Conservation (phyloP, 1,284 basidiomycete genomes). For the Apiotrichum siamense region DNA sequence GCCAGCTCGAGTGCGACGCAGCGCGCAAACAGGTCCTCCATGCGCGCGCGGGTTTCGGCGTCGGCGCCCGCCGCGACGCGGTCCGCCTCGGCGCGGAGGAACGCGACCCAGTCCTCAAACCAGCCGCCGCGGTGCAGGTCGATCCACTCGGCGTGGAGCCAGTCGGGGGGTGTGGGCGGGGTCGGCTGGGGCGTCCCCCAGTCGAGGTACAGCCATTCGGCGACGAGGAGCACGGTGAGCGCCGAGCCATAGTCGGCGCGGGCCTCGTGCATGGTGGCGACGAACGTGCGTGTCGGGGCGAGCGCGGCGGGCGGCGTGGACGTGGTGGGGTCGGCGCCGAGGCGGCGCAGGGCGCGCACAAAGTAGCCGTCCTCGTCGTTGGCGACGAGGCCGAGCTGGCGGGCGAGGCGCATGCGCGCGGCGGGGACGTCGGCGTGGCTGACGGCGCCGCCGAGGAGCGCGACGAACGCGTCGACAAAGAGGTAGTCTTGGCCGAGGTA, state of each 20-base stretch:
- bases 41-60: neutral
- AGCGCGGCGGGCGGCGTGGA: neutral
- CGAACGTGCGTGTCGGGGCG: conserved; percentile 7
- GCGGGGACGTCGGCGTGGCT: conserved; percentile 5
- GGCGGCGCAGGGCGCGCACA: conserved; percentile 9
- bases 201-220: conserved; percentile 22
- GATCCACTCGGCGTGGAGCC: conserved; percentile 18
- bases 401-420: conserved; percentile 8
- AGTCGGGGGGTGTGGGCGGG: neutral
- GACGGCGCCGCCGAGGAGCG: conserved; percentile 16
- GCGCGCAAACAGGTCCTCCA: conserved; percentile 9
- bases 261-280: conserved; percentile 8
- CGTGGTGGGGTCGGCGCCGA: neutral
- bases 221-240: conserved; percentile 15
- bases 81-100: conserved; percentile 11
- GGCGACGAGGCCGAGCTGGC: conserved; percentile 14
- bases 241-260: conserved; percentile 6
- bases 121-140: conserved; percentile 15
- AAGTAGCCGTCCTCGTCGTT: conserved; percentile 20
- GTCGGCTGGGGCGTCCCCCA: conserved; percentile 5
- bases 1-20: conserved; percentile 11
- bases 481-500: conserved; percentile 16
- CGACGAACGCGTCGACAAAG: conserved; percentile 17
- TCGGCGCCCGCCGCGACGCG: conserved; percentile 5
- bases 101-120: conserved; percentile 13